Conservation (phyloP, 306 rosid genomes). For the Citrullus colocynthis region DNA sequence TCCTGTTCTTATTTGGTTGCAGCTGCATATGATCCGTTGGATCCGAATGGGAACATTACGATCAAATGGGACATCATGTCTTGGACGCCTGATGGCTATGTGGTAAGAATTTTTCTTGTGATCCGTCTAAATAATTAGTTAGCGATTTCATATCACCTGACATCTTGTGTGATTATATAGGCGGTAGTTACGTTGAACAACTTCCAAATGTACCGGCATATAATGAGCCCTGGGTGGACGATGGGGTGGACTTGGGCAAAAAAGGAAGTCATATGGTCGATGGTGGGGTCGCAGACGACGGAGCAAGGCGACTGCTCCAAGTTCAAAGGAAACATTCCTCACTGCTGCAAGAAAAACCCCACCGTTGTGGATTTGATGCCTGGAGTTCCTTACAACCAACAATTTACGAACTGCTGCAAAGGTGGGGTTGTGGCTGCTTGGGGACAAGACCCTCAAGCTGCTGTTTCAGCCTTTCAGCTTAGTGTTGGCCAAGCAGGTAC, state of each 20-base stretch:
- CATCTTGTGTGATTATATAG: conserved; percentile 16
- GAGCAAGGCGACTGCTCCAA: conserved; percentile 95
- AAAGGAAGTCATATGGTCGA: conserved; percentile 78
- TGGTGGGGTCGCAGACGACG: conserved; percentile 71
- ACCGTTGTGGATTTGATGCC: conserved; percentile 83
- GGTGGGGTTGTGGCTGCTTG: conserved; percentile 85
- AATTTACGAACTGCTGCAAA: conserved; percentile 75
- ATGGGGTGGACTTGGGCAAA: conserved; percentile 94
- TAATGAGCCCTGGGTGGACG: conserved; percentile 87
- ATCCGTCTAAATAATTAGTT: neutral
- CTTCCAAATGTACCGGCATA: conserved; percentile 84
- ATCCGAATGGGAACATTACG: conserved; percentile 84
- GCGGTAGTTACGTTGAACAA: conserved; percentile 62
- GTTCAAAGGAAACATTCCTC: conserved; percentile 73
- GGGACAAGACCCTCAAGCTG: conserved; percentile 84
- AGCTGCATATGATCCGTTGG: conserved; percentile 90
- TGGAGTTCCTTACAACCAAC: conserved; percentile 92
- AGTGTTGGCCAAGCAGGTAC: conserved; percentile 81
- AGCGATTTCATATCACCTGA: neutral
- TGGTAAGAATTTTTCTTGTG: conserved; percentile 29
- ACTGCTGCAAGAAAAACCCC: conserved; percentile 78
- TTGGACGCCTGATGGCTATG: conserved; percentile 92
- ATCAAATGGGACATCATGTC: conserved; percentile 90
- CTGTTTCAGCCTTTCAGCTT: conserved; percentile 71
- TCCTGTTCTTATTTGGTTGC: neutral